A percentile compares a stretch with the other conserved stretches of the same genome.
phyloP scores from a whole-genome alignment of 345 rosid species.

The Clausena lansium region DNA sequence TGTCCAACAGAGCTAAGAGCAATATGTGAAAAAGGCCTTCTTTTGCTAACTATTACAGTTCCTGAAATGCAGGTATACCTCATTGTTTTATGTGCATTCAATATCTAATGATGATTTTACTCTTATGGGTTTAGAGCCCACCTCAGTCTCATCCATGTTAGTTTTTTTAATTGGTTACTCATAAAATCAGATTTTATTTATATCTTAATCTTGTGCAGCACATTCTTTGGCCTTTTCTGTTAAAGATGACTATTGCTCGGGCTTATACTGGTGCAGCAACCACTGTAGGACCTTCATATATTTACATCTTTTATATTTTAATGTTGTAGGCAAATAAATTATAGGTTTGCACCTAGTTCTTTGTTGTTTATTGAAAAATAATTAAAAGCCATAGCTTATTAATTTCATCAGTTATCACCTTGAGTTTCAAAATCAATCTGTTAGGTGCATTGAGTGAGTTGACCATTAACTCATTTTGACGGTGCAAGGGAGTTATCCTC shows the following conservation, averaged over 20 bases:
- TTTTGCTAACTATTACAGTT: constrained; percentile 84
- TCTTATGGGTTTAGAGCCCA: not conserved
- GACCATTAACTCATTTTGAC: not conserved
- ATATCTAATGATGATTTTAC: constrained; percentile 3
- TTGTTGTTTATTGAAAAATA: not conserved
- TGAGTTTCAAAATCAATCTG: not conserved
- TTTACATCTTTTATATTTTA: constrained; percentile 3
- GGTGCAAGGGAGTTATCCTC: not conserved
- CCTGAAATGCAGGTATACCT: constrained; percentile 92
- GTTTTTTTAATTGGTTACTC: not conserved
- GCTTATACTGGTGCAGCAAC: constrained; percentile 74
- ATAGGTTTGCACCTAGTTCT: not conserved
- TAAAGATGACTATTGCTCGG: constrained; percentile 79
- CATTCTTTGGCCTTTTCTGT: constrained; percentile 91
- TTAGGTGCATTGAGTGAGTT: not conserved
- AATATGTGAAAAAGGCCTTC: constrained; percentile 93
- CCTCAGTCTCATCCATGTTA: not conserved
- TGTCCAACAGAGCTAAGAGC: constrained; percentile 66
- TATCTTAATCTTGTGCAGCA: constrained; percentile 52
- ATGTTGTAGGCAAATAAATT: not conserved
- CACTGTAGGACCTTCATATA: constrained; percentile 44
- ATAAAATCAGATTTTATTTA: constrained; percentile 1
- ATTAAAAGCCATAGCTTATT: not conserved
- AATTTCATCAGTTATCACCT: not conserved
- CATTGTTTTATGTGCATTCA: not conserved